Conservation (phyloP, 202 grass and related monocot species). For the Saccharum hybrid region DNA sequence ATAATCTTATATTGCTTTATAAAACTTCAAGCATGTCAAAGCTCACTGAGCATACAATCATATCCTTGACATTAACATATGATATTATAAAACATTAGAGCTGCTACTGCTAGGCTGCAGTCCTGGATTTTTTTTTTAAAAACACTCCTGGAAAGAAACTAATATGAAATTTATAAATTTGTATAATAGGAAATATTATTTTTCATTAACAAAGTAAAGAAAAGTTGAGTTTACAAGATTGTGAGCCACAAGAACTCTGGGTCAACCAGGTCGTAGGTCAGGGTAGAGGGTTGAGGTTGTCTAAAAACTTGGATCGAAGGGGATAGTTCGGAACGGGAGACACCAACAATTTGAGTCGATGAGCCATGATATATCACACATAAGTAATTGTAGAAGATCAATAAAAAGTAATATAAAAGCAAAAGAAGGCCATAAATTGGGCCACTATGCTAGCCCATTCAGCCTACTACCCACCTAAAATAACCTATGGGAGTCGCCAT, state of each 20-base stretch:
- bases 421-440: neutral
- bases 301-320: no score
- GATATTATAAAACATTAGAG: constrained; percentile 10
- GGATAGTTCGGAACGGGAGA: neutral
- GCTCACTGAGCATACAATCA: constrained; percentile 23
- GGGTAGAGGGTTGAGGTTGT: no score
- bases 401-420: neutral
- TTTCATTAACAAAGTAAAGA: neutral
- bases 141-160: neutral
- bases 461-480: neutral
- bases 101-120: neutral
- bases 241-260: neutral
- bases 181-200: neutral
- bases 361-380: neutral
- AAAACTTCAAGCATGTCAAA: constrained; percentile 18
- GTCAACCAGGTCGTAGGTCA: neutral
- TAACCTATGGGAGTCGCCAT: neutral
- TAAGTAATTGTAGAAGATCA: neutral
- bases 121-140: neutral
- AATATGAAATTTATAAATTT: neutral
- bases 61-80: neutral
- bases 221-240: constrained; percentile 9
- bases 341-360: neutral
- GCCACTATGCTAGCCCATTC: neutral
- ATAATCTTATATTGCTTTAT: neutral